Conservation (phyloP, 2,329 filamentous ascomycete species). For the Colletotrichum sublineola region DNA sequence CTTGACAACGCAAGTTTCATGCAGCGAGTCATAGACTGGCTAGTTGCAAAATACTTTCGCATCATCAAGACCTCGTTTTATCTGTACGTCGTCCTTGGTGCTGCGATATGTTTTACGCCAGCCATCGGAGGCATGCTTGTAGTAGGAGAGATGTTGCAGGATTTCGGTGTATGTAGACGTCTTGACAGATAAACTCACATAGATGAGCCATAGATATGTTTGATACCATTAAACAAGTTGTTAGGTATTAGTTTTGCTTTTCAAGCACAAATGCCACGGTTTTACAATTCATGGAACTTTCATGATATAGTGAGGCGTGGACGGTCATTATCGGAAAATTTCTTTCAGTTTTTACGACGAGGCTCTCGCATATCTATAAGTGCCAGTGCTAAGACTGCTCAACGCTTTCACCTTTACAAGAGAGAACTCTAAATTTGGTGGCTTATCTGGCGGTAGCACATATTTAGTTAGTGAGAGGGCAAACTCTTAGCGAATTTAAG, state of each 20-base stretch:
- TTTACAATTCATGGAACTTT: too few relatives aligned
- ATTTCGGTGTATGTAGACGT: conserved; percentile 34
- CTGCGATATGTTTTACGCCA: conserved; percentile 27
- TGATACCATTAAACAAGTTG: background rate
- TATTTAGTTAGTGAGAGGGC: background rate
- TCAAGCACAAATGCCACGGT: background rate
- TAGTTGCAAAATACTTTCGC: conserved; percentile 38
- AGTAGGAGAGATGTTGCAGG: conserved; percentile 29
- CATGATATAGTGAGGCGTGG: background rate
- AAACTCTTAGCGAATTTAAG: background rate
- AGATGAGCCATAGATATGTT: background rate
- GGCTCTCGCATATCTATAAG: background rate
- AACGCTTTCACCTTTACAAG: background rate
- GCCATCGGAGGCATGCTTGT: conserved; percentile 37
- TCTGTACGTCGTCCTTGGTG: conserved; percentile 14
- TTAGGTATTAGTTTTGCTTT: background rate
- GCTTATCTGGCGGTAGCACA: background rate
- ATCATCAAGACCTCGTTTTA: conserved; percentile 34
- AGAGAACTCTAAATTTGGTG: background rate
- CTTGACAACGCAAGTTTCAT: conserved; percentile 31
- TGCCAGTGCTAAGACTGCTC: background rate
- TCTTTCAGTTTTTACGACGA: background rate
- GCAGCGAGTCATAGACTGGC: conserved; percentile 36
- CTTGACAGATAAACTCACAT: conserved; percentile 11
- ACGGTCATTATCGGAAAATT: background rate